A percentile compares a stretch with the other conserved stretches of the same genome.
Conservation (phyloP, 805 yeast species). For the Saccharomycopsis fodiens region DNA sequence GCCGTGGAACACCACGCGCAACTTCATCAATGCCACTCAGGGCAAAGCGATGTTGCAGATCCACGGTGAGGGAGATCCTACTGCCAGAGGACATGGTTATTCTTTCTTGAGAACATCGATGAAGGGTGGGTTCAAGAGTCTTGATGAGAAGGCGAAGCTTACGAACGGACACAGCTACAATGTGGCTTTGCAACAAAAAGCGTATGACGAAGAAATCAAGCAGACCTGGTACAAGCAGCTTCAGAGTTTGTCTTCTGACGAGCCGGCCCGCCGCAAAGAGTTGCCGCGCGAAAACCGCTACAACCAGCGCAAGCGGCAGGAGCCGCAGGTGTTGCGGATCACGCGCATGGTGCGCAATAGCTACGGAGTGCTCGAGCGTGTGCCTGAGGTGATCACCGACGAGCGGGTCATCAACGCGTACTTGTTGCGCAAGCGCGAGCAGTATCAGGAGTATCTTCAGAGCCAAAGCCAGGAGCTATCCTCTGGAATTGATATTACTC, state of each 20-base stretch:
- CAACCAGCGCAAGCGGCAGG: constrained; percentile 27
- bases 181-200: constrained; percentile 79
- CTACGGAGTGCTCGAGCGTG: constrained; percentile 79
- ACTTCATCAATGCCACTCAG: constrained; percentile 88
- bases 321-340: constrained; percentile 46
- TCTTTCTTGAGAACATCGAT: constrained; percentile 86
- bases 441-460: constrained; percentile 41
- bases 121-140: constrained; percentile 79
- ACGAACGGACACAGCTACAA: constrained; percentile 55
- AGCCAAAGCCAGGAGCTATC: constrained; percentile 9
- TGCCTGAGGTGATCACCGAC: constrained; percentile 70
- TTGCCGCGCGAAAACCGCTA: constrained; percentile 24
- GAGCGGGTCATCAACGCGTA: constrained; percentile 85
- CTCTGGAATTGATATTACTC: constrained; percentile 29
- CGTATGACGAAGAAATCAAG: constrained; percentile 84
- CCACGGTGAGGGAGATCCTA: constrained; percentile 91
- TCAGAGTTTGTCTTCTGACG: constrained; percentile 41
- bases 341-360: constrained; percentile 76
- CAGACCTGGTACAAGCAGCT: constrained; percentile 88
- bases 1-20: constrained; percentile 90
- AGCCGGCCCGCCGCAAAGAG: constrained; percentile 31
- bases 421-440: constrained; percentile 27
- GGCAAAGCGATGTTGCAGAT: constrained; percentile 95
- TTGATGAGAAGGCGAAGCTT: constrained; percentile 26
- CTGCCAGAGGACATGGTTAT: constrained; percentile 84